Base-by-base conservation (phyloP, 2,329 filamentous ascomycete genomes). In the Tolypocladium endophyticum region DNA sequence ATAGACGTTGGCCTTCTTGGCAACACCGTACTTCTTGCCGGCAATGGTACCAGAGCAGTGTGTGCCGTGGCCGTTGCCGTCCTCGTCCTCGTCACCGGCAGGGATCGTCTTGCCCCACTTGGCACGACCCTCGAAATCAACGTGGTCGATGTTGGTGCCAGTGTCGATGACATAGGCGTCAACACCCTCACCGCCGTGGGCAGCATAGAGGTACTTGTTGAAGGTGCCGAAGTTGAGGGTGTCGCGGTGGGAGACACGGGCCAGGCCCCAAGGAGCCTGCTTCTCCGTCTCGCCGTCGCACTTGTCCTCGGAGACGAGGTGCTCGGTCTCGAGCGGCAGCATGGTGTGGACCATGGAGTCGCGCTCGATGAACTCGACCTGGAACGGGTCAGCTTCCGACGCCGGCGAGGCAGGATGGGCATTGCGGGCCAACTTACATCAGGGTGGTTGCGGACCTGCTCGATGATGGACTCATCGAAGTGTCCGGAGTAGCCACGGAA, bases 111-210 rank as follows among this genome's bases (percentile, higher is more conserved):
- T 94, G 74, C 94, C 94, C 94, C 94, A 99, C 70, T 85, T 81
- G 68, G 95, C 94, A 75, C 94, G 92, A 63, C 90, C 94, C 78
- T 96, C 93, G 65, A 99, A 99, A 79, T 99, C 94, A 67, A 96
- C 92, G 80, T 99, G 94, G 56, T 93, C 85, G 67, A 81, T 76
- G 81, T 97, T 97, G 82, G 90, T 96, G 71, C 94, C 95, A 60
- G 94, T 99, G 79, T 99, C 94, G 71, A 99, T 96, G 65, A 99
- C 89, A 73, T 99, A 99, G 72, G 94, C 94, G 77, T 99, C 94
- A 67, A 99, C 94, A 74, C 94, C 95, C 81, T 97, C 92, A 74
- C 94, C 94, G 72, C 89, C 93, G 59, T 95, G 88, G 60, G 84
- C 82, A 60, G 92, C 84, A 75, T 94, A 99, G 43, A 97, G 84